Evolutionary conservation across 2,329 filamentous ascomycete genomes (phyloP).

Genomic region (Fusarium sp.): DNA sequence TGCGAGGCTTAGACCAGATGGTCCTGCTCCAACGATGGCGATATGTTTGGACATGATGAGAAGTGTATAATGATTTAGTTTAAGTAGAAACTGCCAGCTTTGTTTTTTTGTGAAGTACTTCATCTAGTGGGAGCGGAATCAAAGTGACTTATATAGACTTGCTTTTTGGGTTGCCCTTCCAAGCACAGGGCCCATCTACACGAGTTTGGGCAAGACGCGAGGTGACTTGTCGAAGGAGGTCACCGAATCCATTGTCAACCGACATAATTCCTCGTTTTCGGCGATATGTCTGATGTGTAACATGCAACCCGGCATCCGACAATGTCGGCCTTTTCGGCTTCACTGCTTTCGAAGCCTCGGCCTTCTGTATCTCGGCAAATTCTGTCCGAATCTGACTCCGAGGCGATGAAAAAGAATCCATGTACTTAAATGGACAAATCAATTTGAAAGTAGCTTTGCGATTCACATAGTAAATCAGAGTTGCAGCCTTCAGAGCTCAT

Average conservation of each 20-base stretch:
- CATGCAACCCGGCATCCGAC: background rate
- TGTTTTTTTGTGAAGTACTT: background rate
- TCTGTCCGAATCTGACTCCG: fast-evolving
- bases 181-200: background rate
- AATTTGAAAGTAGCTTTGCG: too few species aligned
- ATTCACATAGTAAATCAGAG: too few species aligned
- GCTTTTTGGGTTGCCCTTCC: background rate
- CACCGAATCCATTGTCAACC: background rate
- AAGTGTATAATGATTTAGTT: fast-evolving
- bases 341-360: fast-evolving
- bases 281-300: background rate
- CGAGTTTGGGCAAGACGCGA: background rate
- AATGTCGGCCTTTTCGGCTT: background rate
- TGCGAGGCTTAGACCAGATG: background rate
- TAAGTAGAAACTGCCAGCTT: fast-evolving
- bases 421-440: too few species aligned
- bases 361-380: background rate
- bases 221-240: background rate
- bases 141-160: background rate
- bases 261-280: background rate
- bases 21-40: background rate
- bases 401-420: fast-evolving
- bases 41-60: background rate
- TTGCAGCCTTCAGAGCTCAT: background rate
- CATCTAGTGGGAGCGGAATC: fast-evolving